Evolutionary conservation across 495 filamentous ascomycete species (phyloP).

Genomic region (Neurospora sp.): DNA sequence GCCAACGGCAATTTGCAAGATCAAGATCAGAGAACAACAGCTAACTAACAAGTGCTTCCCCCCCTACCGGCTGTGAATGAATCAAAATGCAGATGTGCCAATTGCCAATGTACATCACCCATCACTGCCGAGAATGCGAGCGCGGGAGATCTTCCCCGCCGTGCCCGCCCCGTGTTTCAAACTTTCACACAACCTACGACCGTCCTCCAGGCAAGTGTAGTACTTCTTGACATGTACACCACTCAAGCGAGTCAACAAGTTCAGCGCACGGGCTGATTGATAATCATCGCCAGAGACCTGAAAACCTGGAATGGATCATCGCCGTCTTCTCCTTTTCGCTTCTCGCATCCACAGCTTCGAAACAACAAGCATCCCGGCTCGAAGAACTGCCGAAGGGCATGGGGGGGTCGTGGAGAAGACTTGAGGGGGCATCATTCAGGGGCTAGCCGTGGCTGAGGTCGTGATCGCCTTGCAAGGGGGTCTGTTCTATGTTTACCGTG

Average conservation of each 20-base stretch:
- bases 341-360: neutral
- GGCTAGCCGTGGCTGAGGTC: neutral
- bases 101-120: neutral
- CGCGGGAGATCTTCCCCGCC: neutral
- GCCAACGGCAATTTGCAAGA: neutral
- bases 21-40: neutral
- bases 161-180: neutral
- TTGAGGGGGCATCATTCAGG: neutral
- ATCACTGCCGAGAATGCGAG: neutral
- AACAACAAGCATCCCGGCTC: neutral
- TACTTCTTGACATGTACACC: too few species aligned
- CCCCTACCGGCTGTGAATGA: neutral
- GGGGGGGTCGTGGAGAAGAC: neutral
- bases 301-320: neutral
- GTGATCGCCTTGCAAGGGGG: neutral
- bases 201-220: too few species aligned
- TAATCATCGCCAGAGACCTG: neutral
- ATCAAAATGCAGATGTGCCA: neutral
- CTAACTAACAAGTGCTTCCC: neutral
- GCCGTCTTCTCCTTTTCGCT: neutral
- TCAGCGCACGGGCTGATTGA: neutral
- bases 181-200: neutral
- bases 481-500: neutral
- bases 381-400: neutral
- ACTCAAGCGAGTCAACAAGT: neutral